Evolutionary conservation across 177 flowering plant species (phyloP), one percentile per base, ranked within the genome.

Genomic region (Vitis hybrid): DNA sequence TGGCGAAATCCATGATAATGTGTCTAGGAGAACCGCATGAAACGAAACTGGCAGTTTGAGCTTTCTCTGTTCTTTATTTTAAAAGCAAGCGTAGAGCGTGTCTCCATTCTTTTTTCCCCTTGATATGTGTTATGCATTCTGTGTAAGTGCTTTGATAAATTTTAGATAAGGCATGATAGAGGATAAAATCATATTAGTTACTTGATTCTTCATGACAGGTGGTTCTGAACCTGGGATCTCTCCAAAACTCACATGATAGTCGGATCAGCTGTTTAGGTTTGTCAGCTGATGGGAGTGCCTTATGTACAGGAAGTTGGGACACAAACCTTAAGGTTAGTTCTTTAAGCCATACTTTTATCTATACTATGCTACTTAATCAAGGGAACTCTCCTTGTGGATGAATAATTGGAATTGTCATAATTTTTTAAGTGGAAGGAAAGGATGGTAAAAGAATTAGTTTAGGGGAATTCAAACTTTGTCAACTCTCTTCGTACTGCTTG

Each of bases 211-310:
- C 46, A 41, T 74, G 46, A 63, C 81, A 92, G 93, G 84, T 88
- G 70, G 93, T 86, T 27, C 78, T 88, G 79, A 80, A 92, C 77
- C 78, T 92, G 83, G 93, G 94, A 68, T 76, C 88, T 27, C 86
- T 92, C 52, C 93, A 90, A 63, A 86, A 80, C 78, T 93, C 99
- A 21, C 99, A 95, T 71, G 83, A 83, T 20, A 79, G 82, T 63
- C 77, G 90, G 71, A 84, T 93, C 71, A 88, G 85, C 67, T 93
- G 99, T 81, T 80, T 91, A 85, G 98, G 97, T 57, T 74, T 95
- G 81, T 91, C 99, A 66, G 89, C 98, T 70, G 99, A 95, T 84
- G 99, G 98, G 68, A 95, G 98, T 84, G 99, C 99, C 75, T 80
- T 95, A 27, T 95, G 98, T 83, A 95, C 99, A 77, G 98, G 99